Percentiles rank a stretch among this genome's conserved stretches.
Evolutionary conservation across 225 moss, liverwort and hornwort genomes (phyloP).

Genomic region (Thuidium tamariscinum): DNA sequence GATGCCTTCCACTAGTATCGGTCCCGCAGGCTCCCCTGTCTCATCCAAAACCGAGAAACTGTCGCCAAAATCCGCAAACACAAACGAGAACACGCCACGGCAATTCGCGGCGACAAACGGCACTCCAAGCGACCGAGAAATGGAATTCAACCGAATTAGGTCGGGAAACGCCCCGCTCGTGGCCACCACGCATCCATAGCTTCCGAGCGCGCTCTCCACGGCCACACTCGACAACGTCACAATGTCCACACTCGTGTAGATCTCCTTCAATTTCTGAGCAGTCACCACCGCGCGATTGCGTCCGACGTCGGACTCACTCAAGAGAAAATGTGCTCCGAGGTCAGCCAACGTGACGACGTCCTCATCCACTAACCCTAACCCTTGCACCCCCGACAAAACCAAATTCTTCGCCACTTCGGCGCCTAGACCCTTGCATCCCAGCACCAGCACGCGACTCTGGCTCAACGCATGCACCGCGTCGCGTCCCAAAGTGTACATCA

Average conservation of each 20-base stretch:
- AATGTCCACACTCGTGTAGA: slow-evolving; percentile 51
- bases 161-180: slow-evolving; percentile 49
- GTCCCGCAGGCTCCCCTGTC: slow-evolving; percentile 64
- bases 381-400: slow-evolving; percentile 67
- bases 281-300: slow-evolving; percentile 68
- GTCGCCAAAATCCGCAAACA: slow-evolving; percentile 85
- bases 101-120: slow-evolving; percentile 59
- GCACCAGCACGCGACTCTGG: slow-evolving; percentile 40
- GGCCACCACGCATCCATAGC: slow-evolving; percentile 69
- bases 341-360: slow-evolving; percentile 58
- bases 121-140: slow-evolving; percentile 74
- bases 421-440: slow-evolving; percentile 78
- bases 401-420: slow-evolving; percentile 95
- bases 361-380: slow-evolving; percentile 86
- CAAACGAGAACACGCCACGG: slow-evolving; percentile 68
- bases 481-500: slow-evolving; percentile 34
- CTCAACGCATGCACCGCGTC: slow-evolving; percentile 21
- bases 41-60: slow-evolving; percentile 71
- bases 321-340: slow-evolving; percentile 73
- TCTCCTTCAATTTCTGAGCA: slow-evolving; percentile 70
- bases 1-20: slow-evolving; percentile 82
- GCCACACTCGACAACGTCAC: slow-evolving; percentile 40
- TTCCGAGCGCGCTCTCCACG: slow-evolving; percentile 49
- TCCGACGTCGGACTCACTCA: slow-evolving; percentile 66
- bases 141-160: slow-evolving; percentile 52